These are phyloP conservation scores for Aspergillus hancockii DNA, from an alignment of 495 filamentous ascomycete species.

Conservation along the genomic window DNA sequence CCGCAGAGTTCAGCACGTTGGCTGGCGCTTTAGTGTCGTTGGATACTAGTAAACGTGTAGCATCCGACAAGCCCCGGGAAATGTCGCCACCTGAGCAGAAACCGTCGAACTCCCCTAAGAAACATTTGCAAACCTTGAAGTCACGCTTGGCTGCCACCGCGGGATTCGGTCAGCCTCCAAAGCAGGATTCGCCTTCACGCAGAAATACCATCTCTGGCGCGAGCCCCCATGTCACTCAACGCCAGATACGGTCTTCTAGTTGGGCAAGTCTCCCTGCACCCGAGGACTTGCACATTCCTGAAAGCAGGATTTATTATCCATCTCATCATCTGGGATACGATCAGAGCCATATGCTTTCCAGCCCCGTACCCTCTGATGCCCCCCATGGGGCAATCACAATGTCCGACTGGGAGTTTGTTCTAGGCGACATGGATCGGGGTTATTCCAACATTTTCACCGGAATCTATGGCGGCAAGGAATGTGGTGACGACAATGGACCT, in stretches of 20 bases:
- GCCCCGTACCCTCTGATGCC: conserved; percentile 34
- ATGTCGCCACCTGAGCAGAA: conserved; percentile 35
- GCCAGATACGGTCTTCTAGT: conserved; percentile 40
- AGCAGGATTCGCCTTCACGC: conserved; percentile 36
- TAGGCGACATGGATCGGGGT: conserved; percentile 75
- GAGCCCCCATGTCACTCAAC: conserved; percentile 25
- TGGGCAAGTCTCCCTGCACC: conserved; percentile 41
- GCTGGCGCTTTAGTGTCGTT: conserved; percentile 55
- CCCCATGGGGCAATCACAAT: conserved; percentile 47
- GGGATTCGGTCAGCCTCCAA: conserved; percentile 22
- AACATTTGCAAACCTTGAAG: conserved; percentile 43
- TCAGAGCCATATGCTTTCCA: conserved; percentile 30
- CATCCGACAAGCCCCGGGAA: conserved; percentile 23
- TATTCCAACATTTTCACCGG: conserved; percentile 80
- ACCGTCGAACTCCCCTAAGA: conserved; percentile 43
- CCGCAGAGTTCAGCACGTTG: conserved; percentile 65
- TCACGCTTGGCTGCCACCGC: conserved; percentile 33
- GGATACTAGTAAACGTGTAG: conserved; percentile 23
- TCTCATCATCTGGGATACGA: conserved; percentile 30
- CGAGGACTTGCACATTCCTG: conserved; percentile 26
- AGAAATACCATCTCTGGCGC: conserved; percentile 41
- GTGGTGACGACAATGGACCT: conserved; percentile 47
- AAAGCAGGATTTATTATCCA: conserved; percentile 11
- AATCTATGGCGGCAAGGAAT: conserved; percentile 73
- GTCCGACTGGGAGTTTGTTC: conserved; percentile 77